Conservation (phyloP, 116 monocot genomes). For the Iris pallida region DNA sequence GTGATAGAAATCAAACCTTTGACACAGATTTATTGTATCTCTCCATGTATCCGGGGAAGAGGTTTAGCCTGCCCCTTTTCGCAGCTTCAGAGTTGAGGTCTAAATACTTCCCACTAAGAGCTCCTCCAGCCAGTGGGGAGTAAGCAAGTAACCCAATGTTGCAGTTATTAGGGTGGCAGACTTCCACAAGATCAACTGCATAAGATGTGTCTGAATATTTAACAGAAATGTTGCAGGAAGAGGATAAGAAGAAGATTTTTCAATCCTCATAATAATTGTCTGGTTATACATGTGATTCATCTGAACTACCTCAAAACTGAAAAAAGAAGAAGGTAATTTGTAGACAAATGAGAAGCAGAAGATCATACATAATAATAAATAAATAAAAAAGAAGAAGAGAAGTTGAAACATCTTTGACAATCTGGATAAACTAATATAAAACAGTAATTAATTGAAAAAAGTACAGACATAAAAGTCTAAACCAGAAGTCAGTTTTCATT, state of each 20-base stretch:
- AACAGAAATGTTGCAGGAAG: not conserved
- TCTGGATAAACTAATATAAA: too few species aligned
- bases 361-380: too few species aligned
- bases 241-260: not conserved
- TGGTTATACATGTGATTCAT: too few species aligned
- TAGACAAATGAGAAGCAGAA: too few species aligned
- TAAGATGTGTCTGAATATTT: slow-evolving; percentile 1
- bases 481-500: too few species aligned
- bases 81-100: slow-evolving; percentile 54
- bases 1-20: slow-evolving; percentile 45
- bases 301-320: too few species aligned
- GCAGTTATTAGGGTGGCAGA: slow-evolving; percentile 85
- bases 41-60: slow-evolving; percentile 93
- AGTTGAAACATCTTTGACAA: too few species aligned
- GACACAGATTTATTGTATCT: slow-evolving; percentile 76
- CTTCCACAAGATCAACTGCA: slow-evolving; percentile 90
- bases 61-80: slow-evolving; percentile 61
- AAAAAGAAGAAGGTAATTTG: too few species aligned
- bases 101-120: slow-evolving; percentile 82
- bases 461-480: too few species aligned
- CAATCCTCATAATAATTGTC: too few species aligned
- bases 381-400: too few species aligned
- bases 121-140: slow-evolving; percentile 82
- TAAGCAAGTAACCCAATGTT: slow-evolving; percentile 85
- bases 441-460: too few species aligned